Conservation (phyloP, 192 early-diverging fungal genomes). For the Umbelopsis sp. region DNA sequence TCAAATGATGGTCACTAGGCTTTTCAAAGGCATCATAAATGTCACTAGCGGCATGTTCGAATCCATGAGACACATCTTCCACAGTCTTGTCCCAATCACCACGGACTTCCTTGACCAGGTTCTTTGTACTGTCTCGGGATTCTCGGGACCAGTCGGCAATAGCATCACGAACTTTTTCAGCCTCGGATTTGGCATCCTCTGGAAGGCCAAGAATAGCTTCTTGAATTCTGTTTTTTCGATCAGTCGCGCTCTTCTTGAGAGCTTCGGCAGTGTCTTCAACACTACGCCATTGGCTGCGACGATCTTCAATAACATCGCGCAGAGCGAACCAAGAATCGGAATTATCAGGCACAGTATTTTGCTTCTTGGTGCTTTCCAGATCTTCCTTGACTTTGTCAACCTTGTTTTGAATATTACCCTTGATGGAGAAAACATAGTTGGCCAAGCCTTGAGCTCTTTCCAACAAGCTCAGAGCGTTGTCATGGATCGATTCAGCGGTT, state of each 20-base stretch:
- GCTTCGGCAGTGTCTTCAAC: conserved; percentile 11
- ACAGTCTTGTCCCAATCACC: conserved; percentile 9
- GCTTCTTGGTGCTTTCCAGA: conserved; percentile 6
- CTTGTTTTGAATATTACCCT: conserved; percentile 14
- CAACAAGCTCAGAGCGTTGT: background rate
- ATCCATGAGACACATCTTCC: background rate
- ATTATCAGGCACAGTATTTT: background rate
- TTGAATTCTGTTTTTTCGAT: background rate
- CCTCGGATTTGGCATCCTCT: conserved; percentile 3
- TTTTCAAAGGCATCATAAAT: conserved; percentile 14
- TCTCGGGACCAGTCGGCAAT: conserved; percentile 14
- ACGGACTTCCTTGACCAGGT: conserved; percentile 7
- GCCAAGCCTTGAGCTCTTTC: conserved; percentile 6
- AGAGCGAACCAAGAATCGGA: conserved; percentile 9
- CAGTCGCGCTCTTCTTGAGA: background rate
- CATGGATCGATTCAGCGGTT: background rate
- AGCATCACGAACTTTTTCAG: conserved; percentile 7
- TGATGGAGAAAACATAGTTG: conserved; percentile 14
- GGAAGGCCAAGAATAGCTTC: background rate
- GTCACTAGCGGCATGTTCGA: background rate
- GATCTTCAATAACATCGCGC: conserved; percentile 18
- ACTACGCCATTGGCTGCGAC: conserved; percentile 12
- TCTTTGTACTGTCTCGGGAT: conserved; percentile 1
- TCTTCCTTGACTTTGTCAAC: conserved; percentile 18
- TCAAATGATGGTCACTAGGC: background rate